Conservation (phyloP, 176 grass and related monocot genomes). For the Musa acuminata region DNA sequence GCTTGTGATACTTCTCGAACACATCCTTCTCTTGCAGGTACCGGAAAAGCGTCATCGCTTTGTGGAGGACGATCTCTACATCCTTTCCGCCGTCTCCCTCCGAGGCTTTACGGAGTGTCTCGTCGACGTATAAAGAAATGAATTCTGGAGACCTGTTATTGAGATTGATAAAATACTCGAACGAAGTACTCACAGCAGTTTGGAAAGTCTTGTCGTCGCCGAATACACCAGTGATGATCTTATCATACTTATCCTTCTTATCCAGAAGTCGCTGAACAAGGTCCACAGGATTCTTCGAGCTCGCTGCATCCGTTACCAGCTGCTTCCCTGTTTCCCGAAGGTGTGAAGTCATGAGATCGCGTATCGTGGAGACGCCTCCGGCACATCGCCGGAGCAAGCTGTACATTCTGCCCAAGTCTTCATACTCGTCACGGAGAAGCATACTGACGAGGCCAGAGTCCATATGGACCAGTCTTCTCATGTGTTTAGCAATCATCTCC, state of each 20-base stretch:
- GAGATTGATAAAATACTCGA: slow-evolving; percentile 95
- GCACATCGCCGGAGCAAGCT: slow-evolving; percentile 68
- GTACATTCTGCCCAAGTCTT: slow-evolving; percentile 79
- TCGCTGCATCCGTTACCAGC: slow-evolving; percentile 70
- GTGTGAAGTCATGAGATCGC: slow-evolving; percentile 81
- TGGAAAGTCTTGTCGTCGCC: slow-evolving; percentile 92
- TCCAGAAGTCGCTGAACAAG: slow-evolving; percentile 80
- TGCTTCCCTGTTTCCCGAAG: slow-evolving; percentile 78
- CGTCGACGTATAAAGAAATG: slow-evolving; percentile 92
- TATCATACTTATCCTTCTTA: slow-evolving; percentile 93
- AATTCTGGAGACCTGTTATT: slow-evolving; percentile 90
- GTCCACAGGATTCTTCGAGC: slow-evolving; percentile 82
- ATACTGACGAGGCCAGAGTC: slow-evolving; percentile 88
- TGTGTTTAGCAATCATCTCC: slow-evolving; percentile 97
- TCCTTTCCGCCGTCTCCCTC: slow-evolving; percentile 69
- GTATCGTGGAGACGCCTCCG: slow-evolving; percentile 64
- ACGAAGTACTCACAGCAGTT: slow-evolving; percentile 87
- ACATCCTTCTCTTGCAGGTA: slow-evolving; percentile 98
- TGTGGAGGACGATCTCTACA: slow-evolving; percentile 76
- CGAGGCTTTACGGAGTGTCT: slow-evolving; percentile 78
- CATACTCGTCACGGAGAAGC: slow-evolving; percentile 79
- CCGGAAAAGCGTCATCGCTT: slow-evolving; percentile 95
- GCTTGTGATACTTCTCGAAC: slow-evolving; percentile 96
- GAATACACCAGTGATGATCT: slow-evolving; percentile 76
- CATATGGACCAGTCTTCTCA: slow-evolving; percentile 90